phyloP scores from a whole-genome alignment of 1,284 basidiomycete species.

The Puccinia horiana region DNA sequence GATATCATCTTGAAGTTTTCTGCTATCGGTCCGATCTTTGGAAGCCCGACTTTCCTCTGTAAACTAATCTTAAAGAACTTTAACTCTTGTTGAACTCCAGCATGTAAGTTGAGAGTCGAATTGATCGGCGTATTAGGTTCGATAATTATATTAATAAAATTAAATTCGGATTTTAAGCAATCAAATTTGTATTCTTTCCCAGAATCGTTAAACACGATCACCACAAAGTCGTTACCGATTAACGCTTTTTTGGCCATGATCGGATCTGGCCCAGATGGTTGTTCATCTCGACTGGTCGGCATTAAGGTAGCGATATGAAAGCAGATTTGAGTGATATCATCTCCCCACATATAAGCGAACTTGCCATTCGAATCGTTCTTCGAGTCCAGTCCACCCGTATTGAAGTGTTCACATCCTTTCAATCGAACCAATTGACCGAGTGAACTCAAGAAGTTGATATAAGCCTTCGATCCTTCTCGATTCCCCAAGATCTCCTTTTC shows the following conservation, averaged over 20 bases:
- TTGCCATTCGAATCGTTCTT: constrained; percentile 78
- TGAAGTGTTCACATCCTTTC: constrained; percentile 78
- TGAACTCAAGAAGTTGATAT: constrained; percentile 86
- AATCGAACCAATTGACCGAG: constrained; percentile 85
- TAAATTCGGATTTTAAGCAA: constrained; percentile 87
- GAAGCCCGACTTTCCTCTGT: constrained; percentile 80
- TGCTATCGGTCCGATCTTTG: constrained; percentile 78
- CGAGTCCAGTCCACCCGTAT: constrained; percentile 85
- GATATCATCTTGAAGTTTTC: constrained; percentile 91
- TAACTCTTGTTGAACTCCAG: constrained; percentile 67
- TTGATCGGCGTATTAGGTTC: constrained; percentile 76
- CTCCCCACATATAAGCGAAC: constrained; percentile 98
- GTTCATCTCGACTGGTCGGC: constrained; percentile 64
- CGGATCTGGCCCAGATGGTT: constrained; percentile 54
- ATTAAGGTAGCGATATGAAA: constrained; percentile 97
- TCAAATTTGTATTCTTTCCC: constrained; percentile 83
- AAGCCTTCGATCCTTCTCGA: constrained; percentile 87
- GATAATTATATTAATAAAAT: constrained; percentile 96
- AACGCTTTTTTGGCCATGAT: constrained; percentile 81
- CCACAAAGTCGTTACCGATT: constrained; percentile 91
- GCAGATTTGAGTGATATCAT: constrained; percentile 91
- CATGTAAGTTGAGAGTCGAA: constrained; percentile 46
- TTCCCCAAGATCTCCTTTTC: constrained; percentile 88
- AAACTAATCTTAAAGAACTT: constrained; percentile 90
- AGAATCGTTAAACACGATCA: constrained; percentile 97